phyloP scores from a whole-genome alignment of 225 moss, liverwort and hornwort species.

The Marchantia polymorpha region DNA sequence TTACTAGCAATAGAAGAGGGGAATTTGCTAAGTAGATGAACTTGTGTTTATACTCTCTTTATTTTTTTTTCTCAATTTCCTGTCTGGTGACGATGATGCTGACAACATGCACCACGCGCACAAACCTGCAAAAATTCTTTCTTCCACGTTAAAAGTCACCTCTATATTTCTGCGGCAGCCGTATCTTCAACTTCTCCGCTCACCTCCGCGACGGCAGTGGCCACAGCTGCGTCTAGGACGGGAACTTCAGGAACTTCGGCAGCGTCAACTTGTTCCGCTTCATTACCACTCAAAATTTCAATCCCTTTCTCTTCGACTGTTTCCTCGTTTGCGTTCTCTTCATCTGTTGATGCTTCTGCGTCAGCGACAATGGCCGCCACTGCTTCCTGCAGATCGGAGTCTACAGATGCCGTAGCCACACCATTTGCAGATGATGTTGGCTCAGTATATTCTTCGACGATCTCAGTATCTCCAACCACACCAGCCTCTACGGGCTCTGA shows the following conservation, averaged over 20 bases:
- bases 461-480: background rate
- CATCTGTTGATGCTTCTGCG: background rate
- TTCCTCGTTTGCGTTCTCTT: background rate
- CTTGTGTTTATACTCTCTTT: no score
- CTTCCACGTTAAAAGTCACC: slow-evolving; percentile 47
- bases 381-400: slow-evolving; percentile 4
- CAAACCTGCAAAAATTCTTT: background rate
- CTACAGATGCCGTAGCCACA: slow-evolving; percentile 11
- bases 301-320: background rate
- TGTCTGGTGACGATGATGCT: background rate
- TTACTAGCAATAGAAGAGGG: background rate
- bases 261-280: slow-evolving; percentile 34
- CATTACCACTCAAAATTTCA: slow-evolving; percentile 27
- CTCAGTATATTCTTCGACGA: background rate
- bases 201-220: slow-evolving; percentile 70
- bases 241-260: slow-evolving; percentile 59
- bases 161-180: slow-evolving; percentile 73
- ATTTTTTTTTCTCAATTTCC: background rate
- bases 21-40: background rate
- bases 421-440: slow-evolving; percentile 4
- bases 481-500: slow-evolving; percentile 26
- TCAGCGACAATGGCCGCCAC: background rate
- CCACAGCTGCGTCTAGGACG: slow-evolving; percentile 50
- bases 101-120: slow-evolving; percentile 9
- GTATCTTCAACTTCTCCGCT: slow-evolving; percentile 60